Conservation (phyloP, 495 filamentous ascomycete species). For the Gamarada debralockiae region DNA sequence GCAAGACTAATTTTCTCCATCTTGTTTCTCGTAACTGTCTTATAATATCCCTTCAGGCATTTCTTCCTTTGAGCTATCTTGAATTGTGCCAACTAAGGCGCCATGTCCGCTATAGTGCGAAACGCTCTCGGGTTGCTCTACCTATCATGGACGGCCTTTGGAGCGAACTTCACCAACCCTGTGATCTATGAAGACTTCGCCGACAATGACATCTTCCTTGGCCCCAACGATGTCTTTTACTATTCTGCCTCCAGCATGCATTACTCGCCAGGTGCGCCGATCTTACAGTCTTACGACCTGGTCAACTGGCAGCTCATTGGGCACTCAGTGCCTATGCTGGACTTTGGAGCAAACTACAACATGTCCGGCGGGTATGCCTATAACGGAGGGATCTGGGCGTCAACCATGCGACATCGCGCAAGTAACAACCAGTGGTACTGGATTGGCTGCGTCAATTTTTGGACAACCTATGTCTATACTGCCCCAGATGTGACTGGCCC, state of each 20-base stretch:
- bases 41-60: too few species aligned
- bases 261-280: conserved; percentile 57
- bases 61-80: too few species aligned
- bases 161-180: conserved; percentile 30
- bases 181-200: conserved; percentile 31
- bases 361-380: conserved; percentile 43
- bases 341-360: conserved; percentile 44
- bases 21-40: too few species aligned
- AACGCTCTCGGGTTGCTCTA: too few species aligned
- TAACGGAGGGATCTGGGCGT: conserved; percentile 52
- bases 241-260: conserved; percentile 57
- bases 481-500: conserved; percentile 32
- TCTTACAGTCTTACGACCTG: conserved; percentile 53
- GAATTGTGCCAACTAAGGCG: too few species aligned
- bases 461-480: conserved; percentile 48
- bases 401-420: conserved; percentile 45
- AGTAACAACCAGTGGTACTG: conserved; percentile 51
- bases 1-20: too few species aligned
- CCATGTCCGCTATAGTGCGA: too few species aligned
- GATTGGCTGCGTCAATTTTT: conserved; percentile 50
- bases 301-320: conserved; percentile 53
- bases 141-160: too few species aligned
- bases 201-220: conserved; percentile 27
- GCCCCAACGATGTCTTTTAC: conserved; percentile 24
- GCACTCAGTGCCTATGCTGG: conserved; percentile 49